These are phyloP conservation scores for Phytopythium oedochilum DNA, from an alignment of 352 stramenopile species.

Conservation along the genomic window DNA sequence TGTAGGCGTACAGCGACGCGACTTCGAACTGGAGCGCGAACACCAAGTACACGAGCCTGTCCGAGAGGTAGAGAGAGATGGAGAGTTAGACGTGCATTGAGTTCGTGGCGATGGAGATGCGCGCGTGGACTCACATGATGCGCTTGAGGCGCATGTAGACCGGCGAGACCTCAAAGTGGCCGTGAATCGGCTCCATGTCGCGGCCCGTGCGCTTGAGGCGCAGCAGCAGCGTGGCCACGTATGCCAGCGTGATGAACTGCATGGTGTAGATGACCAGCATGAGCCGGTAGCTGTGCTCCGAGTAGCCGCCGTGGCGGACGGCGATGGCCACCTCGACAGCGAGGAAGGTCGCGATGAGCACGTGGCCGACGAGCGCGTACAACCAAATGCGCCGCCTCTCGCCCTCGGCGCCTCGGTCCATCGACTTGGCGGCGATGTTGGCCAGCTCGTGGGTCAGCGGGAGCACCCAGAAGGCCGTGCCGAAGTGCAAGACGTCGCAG, in stretches of 20 bases:
- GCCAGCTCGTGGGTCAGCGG: constrained; percentile 57
- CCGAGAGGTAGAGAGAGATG: background rate
- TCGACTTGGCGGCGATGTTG: constrained; percentile 47
- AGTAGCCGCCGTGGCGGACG: constrained; percentile 29
- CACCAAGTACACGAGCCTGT: constrained; percentile 28
- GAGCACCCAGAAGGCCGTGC: constrained; percentile 40
- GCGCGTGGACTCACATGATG: constrained; percentile 42
- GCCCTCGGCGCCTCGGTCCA: constrained; percentile 45
- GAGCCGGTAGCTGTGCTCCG: constrained; percentile 23
- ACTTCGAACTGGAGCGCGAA: constrained; percentile 41
- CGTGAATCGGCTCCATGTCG: constrained; percentile 51
- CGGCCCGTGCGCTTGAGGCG: constrained; percentile 36
- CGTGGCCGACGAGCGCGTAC: constrained; percentile 29
- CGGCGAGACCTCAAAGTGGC: constrained; percentile 42
- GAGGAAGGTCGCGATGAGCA: constrained; percentile 21
- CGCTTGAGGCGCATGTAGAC: constrained; percentile 51
- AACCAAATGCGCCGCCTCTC: constrained; percentile 35
- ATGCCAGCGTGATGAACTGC: constrained; percentile 39
- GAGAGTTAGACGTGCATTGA: background rate
- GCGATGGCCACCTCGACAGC: constrained; percentile 19
- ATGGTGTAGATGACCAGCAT: constrained; percentile 38
- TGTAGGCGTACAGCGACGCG: constrained; percentile 21
- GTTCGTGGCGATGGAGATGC: constrained; percentile 3
- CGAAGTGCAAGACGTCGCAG: constrained; percentile 49
- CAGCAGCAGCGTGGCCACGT: constrained; percentile 35